These are phyloP conservation scores for Cadophora luteo-olivacea DNA, from an alignment of 2,329 filamentous ascomycete species.

Conservation along the genomic window DNA sequence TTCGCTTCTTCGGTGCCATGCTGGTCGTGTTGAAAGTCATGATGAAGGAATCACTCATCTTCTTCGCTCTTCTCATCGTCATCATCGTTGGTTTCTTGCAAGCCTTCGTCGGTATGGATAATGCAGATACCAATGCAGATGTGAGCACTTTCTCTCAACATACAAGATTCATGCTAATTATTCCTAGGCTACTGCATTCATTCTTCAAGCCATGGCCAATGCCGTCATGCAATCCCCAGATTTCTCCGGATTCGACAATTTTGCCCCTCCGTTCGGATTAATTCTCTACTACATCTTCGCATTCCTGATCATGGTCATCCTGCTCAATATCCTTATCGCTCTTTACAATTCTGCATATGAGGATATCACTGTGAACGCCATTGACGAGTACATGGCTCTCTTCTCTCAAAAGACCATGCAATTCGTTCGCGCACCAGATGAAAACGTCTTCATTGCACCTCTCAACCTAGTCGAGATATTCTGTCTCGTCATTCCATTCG, in stretches of 20 bases:
- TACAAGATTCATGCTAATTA: neutral
- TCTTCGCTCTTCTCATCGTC: conserved; percentile 88
- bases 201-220: conserved; percentile 84
- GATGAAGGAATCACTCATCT: conserved; percentile 94
- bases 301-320: conserved; percentile 92
- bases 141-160: neutral
- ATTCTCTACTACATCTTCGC: conserved; percentile 98
- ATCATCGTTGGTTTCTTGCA: conserved; percentile 90
- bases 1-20: conserved; percentile 98
- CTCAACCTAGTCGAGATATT: conserved; percentile 94
- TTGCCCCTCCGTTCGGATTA: conserved; percentile 90
- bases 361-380: conserved; percentile 80
- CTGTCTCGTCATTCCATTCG: conserved; percentile 77
- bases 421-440: conserved; percentile 94
- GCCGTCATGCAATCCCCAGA: conserved; percentile 92
- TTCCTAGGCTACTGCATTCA: conserved; percentile 68
- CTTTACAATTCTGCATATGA: conserved; percentile 97
- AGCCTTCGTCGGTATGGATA: conserved; percentile 90
- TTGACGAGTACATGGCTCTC: conserved; percentile 93
- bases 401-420: conserved; percentile 96
- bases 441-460: conserved; percentile 97
- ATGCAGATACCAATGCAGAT: conserved; percentile 72
- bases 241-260: conserved; percentile 86
- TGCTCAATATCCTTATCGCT: conserved; percentile 95
- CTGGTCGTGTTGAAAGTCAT: conserved; percentile 94